phyloP scores from a whole-genome alignment of 805 yeast genomes.

The fission yeast (Schizosaccharomyces pombe) region DNA sequence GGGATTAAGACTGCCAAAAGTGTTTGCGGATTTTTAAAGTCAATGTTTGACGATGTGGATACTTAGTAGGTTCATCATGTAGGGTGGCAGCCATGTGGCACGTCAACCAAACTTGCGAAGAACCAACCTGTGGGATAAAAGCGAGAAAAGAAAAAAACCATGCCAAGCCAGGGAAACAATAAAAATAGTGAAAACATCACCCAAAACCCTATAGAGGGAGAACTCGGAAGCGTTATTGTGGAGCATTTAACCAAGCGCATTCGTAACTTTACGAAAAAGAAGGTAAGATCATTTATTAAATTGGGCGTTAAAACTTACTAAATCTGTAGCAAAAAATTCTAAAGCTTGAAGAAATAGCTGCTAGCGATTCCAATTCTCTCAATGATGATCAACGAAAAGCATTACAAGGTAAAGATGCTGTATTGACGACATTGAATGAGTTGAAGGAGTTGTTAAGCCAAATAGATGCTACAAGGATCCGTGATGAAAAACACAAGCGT shows the following conservation, averaged over 20 bases:
- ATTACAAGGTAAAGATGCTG: not conserved
- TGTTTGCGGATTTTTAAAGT: too few relatives aligned
- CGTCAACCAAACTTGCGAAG: too few relatives aligned
- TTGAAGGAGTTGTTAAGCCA: not conserved
- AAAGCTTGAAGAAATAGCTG: not conserved
- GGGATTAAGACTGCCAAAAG: too few relatives aligned
- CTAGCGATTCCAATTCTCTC: not conserved
- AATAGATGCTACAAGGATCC: not conserved
- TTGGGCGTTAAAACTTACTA: not conserved
- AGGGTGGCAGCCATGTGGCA: too few relatives aligned
- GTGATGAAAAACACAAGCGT: not conserved
- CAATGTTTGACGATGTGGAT: too few relatives aligned
- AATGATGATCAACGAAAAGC: not conserved
- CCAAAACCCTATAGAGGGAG: not conserved
- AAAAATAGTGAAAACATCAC: not conserved
- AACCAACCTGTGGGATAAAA: too few relatives aligned
- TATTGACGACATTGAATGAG: conserved; percentile 1
- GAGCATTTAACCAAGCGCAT: not conserved
- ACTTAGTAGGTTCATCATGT: too few relatives aligned
- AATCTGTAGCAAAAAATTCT: not conserved
- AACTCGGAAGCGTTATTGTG: not conserved
- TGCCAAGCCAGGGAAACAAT: not conserved
- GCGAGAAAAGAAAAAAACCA: too few relatives aligned
- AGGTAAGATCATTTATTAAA: not conserved
- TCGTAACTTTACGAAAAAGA: conserved; percentile 1